Evolutionary conservation across 192 early-diverging fungal genomes (phyloP), one percentile per base, ranked within the genome.

Genomic region (Backusella sp.): DNA sequence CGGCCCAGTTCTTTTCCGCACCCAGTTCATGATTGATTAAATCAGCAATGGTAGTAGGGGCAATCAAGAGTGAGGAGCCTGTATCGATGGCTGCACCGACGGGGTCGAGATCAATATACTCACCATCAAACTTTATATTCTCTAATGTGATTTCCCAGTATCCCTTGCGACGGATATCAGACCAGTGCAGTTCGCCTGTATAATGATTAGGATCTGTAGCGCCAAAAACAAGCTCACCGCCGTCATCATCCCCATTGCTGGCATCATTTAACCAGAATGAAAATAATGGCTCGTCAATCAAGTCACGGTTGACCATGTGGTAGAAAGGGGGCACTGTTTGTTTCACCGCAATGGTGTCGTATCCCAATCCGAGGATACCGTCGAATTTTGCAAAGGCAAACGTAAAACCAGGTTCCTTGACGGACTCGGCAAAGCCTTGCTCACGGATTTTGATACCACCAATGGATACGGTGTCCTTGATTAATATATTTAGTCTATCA

Each of bases 81-180:
- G 96, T 97, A 81, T 98, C 95, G 76, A 98, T 97, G 34, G 95
- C 95, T 11, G 96, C 94, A 23, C 91, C 90, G 4, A 85, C 84
- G 68, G 85, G 83, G 26, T 86, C 86, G 42, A 97, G 37, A 35
- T 89, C 78, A 73, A 96, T 79, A 30, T 90, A 86, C n/a, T 92
- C 89, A 49, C 91, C 94, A 73, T 91, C 96, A 74, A 98, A 89
- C 65, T 84, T 88, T 66, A 95, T 88, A 73, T 90, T 86, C 72
- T 92, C 85, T 19, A 99, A 84, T 35, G 92, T 91, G 62, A 98
- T 95, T 84, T 99, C 98, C 98, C 98, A 99, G 86, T 99, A 99
- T 0, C 90, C 96, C 84, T 96, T 95, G 78, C 96, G 92, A 49
- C 89, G 87, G 72, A 99, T 92, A 26, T 93, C 88, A 66, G 95